phyloP scores from a whole-genome alignment of 2,329 filamentous ascomycete genomes.

The Diplodia sapinea region DNA sequence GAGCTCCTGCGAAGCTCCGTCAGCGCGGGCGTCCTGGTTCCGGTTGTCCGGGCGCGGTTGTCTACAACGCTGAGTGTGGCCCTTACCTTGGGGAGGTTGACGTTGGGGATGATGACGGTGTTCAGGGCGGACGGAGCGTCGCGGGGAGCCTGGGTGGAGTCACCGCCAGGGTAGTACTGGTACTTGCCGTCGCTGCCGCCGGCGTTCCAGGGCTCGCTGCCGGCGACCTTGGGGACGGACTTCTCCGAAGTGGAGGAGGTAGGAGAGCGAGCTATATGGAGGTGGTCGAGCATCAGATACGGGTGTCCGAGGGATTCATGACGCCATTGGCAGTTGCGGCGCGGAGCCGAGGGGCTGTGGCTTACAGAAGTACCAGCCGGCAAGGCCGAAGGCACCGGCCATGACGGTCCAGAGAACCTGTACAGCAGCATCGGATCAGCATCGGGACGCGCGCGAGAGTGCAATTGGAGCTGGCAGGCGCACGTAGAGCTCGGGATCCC shows the following conservation, averaged over 20 bases:
- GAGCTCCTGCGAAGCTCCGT: slow-evolving; percentile 65
- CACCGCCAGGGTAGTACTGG: slow-evolving; percentile 76
- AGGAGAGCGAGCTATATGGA: slow-evolving; percentile 73
- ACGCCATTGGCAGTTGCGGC: slow-evolving; percentile 12
- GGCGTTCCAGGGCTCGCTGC: slow-evolving; percentile 91
- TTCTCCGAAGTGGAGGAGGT: slow-evolving; percentile 84
- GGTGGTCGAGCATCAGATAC: background rate
- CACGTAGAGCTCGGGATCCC: slow-evolving; percentile 78
- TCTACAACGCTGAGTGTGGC: background rate
- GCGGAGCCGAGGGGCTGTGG: slow-evolving; percentile 26
- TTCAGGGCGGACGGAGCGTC: slow-evolving; percentile 96
- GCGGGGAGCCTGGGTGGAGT: slow-evolving; percentile 74
- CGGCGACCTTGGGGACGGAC: slow-evolving; percentile 73
- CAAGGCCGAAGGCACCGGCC: slow-evolving; percentile 83
- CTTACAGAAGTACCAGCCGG: slow-evolving; percentile 87
- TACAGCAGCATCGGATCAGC: slow-evolving; percentile 8
- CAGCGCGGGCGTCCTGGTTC: slow-evolving; percentile 2
- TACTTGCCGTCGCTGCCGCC: slow-evolving; percentile 63
- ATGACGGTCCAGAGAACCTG: slow-evolving; percentile 92
- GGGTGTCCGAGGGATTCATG: slow-evolving; percentile 2
- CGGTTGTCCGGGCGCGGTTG: background rate
- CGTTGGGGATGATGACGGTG: slow-evolving; percentile 90
- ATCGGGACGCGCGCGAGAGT: slow-evolving; percentile 31
- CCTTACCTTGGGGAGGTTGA: slow-evolving; percentile 78
- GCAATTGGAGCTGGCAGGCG: slow-evolving; percentile 39